phyloP scores from a whole-genome alignment of 225 moss, liverwort and hornwort genomes.

The Takakia lepidozioides region DNA sequence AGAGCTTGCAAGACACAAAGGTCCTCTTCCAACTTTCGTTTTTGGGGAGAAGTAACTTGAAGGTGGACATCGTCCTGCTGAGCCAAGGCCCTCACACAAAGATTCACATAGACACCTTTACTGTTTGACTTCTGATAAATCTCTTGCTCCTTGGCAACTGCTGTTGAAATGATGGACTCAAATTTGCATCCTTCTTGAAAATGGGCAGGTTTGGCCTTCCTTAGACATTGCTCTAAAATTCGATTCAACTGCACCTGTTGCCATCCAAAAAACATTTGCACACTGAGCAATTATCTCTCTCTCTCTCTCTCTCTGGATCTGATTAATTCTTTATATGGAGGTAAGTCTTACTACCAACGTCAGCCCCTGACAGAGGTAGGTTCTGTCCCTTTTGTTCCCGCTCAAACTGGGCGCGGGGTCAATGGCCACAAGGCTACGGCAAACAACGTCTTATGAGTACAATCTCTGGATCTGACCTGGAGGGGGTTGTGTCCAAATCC shows the following conservation, averaged over 20 bases:
- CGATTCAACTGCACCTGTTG: constrained; percentile 83
- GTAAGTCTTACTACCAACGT: too few relatives aligned
- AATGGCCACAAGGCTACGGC: too few relatives aligned
- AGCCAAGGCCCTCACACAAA: constrained; percentile 79
- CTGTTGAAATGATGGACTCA: constrained; percentile 60
- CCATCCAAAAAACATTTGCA: constrained; percentile 2
- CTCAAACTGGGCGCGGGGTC: too few relatives aligned
- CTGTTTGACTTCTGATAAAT: constrained; percentile 67
- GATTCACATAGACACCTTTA: constrained; percentile 92
- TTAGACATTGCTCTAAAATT: constrained; percentile 75
- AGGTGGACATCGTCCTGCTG: constrained; percentile 39
- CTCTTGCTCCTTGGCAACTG: constrained; percentile 68
- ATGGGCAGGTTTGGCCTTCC: constrained; percentile 39
- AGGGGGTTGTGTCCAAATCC: too few relatives aligned
- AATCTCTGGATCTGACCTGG: too few relatives aligned
- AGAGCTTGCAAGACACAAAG: constrained; percentile 38
- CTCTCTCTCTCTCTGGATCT: too few relatives aligned
- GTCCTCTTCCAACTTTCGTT: constrained; percentile 18
- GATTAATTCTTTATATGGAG: too few relatives aligned
- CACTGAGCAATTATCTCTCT: neutral
- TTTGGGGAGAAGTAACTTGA: constrained; percentile 35
- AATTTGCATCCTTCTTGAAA: constrained; percentile 52
- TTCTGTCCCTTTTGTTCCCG: too few relatives aligned
- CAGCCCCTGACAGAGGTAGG: too few relatives aligned
- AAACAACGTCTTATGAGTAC: too few relatives aligned